Evolutionary conservation across 345 rosid species (phyloP).

Genomic region (Acer yangbiense): DNA sequence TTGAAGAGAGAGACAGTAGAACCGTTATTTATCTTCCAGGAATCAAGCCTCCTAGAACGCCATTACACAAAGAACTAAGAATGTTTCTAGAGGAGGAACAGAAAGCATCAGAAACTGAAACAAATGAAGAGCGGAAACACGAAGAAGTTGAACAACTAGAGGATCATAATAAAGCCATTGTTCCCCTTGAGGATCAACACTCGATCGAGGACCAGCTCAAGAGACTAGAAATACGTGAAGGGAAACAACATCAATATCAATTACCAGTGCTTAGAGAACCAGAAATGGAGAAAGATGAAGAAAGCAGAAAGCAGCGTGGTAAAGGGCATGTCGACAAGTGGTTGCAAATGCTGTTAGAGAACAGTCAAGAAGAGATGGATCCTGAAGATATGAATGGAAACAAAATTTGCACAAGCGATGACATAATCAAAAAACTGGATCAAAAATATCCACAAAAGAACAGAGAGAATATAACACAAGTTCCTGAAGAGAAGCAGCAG

Average conservation of each 20-base stretch:
- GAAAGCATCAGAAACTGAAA: slow-evolving; percentile 47
- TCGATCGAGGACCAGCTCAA: slow-evolving; percentile 41
- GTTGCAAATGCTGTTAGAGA: slow-evolving; percentile 80
- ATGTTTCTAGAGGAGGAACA: slow-evolving; percentile 74
- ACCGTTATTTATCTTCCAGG: slow-evolving; percentile 66
- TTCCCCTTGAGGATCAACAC: slow-evolving; percentile 34
- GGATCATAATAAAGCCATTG: slow-evolving; percentile 38
- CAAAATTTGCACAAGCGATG: slow-evolving; percentile 44
- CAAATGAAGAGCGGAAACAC: slow-evolving; percentile 36
- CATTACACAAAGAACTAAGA: slow-evolving; percentile 70
- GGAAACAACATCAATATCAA: slow-evolving; percentile 36
- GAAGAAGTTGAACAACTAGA: slow-evolving; percentile 36
- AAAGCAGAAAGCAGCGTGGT: slow-evolving; percentile 71
- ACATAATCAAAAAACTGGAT: slow-evolving; percentile 54
- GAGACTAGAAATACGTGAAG: slow-evolving; percentile 43
- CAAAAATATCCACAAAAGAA: slow-evolving; percentile 54
- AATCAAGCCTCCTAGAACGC: slow-evolving; percentile 47
- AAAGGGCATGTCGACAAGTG: slow-evolving; percentile 94
- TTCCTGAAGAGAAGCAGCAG: slow-evolving; percentile 28
- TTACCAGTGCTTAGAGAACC: slow-evolving; percentile 37
- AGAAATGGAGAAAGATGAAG: slow-evolving; percentile 75
- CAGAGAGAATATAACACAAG: slow-evolving; percentile 24
- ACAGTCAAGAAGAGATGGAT: slow-evolving; percentile 43
- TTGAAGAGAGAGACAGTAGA: slow-evolving; percentile 51
- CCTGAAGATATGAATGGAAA: slow-evolving; percentile 30